Conservation (phyloP, 2,329 filamentous ascomycete genomes). For the Alternaria sp. region DNA sequence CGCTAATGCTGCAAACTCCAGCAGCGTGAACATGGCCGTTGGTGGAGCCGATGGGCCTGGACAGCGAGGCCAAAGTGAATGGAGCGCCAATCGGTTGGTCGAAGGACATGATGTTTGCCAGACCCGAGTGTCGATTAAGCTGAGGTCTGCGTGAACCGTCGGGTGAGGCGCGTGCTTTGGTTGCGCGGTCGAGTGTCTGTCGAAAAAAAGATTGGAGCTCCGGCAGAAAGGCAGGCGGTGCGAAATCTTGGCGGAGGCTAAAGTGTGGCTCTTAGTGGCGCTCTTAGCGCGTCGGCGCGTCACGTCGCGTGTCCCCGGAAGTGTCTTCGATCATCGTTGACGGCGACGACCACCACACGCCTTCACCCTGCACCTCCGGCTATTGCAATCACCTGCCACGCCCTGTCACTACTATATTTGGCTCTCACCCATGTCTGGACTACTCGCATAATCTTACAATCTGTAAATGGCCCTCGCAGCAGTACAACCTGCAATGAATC, state of each 20-base stretch:
- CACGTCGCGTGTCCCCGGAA: constrained; percentile 12
- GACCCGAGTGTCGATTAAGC: constrained; percentile 18
- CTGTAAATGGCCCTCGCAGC: constrained; percentile 46
- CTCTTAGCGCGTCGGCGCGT: constrained; percentile 21
- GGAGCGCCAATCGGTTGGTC: constrained; percentile 46
- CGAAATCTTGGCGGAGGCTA: constrained; percentile 20
- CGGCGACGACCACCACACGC: not conserved
- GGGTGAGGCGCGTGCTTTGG: constrained; percentile 20
- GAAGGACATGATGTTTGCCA: constrained; percentile 46
- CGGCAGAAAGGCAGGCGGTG: constrained; percentile 25
- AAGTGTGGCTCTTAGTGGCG: constrained; percentile 14
- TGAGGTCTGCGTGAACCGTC: constrained; percentile 32
- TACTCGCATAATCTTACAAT: constrained; percentile 20
- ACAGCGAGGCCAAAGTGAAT: constrained; percentile 53
- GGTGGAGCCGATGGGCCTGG: constrained; percentile 50
- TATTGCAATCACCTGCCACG: not conserved
- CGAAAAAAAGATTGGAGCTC: constrained; percentile 34
- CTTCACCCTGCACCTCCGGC: constrained; percentile 2
- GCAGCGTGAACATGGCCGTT: constrained; percentile 51
- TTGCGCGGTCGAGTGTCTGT: constrained; percentile 14
- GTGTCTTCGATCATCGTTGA: constrained; percentile 7
- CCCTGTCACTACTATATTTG: not conserved
- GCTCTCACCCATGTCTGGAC: constrained; percentile 6
- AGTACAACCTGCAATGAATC: constrained; percentile 47
- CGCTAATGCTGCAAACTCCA: constrained; percentile 61